Evolutionary conservation across 805 yeast genomes (phyloP).

Genomic region (Komagataella phaffii): DNA sequence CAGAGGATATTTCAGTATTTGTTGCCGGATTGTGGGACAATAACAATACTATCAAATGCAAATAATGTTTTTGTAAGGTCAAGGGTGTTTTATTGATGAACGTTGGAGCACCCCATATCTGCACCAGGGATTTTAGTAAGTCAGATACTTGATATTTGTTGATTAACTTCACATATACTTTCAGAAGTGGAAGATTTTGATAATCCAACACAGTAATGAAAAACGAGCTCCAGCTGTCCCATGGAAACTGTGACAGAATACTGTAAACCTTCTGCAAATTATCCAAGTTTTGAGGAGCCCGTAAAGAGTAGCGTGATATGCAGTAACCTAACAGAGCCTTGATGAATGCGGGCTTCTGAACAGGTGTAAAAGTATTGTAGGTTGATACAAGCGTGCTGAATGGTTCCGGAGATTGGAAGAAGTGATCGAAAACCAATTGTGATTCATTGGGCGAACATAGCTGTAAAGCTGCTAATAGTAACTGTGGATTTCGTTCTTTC

Average conservation of each 20-base stretch:
- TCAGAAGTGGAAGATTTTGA: not conserved
- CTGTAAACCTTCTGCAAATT: not conserved
- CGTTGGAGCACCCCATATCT: not conserved
- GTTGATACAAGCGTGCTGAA: not conserved
- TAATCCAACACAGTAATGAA: not conserved
- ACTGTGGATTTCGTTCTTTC: not conserved
- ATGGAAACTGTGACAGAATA: not conserved
- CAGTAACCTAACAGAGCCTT: not conserved
- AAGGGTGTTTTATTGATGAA: slow-evolving; percentile 19
- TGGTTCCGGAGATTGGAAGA: not conserved
- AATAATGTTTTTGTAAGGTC: slow-evolving; percentile 29
- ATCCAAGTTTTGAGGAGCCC: not conserved
- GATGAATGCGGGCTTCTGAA: not conserved
- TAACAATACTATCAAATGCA: slow-evolving; percentile 31
- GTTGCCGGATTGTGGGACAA: slow-evolving; percentile 11
- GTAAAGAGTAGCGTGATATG: not conserved
- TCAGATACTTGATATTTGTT: not conserved
- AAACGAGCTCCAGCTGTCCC: not conserved
- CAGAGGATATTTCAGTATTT: slow-evolving; percentile 18
- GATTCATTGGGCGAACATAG: not conserved
- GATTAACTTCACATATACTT: not conserved
- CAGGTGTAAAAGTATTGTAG: not conserved
- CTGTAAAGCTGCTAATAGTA: not conserved
- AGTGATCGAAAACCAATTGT: not conserved
- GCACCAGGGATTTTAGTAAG: not conserved